phyloP scores from a whole-genome alignment of 768 basidiomycete genomes.

The Nevesoporus exiguus region DNA sequence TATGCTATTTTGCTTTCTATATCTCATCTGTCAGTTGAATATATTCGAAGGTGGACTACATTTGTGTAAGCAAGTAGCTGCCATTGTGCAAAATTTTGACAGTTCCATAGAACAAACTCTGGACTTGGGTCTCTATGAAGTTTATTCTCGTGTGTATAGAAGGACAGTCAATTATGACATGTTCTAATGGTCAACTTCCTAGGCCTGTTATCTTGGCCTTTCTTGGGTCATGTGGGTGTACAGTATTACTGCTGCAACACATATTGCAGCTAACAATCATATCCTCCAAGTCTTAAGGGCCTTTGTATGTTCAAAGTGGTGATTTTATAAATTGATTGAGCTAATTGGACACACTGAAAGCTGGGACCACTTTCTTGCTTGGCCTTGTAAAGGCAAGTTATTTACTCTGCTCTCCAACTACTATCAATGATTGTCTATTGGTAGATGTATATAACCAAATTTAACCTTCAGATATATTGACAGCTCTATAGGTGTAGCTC shows the following conservation, averaged over 20 bases:
- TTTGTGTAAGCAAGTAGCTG: conserved; percentile 20
- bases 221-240: not conserved
- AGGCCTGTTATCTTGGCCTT: conserved; percentile 3
- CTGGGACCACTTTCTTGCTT: not conserved
- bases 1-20: not conserved
- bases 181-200: not conserved
- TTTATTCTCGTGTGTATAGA: conserved; percentile 5
- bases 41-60: conserved; percentile 11
- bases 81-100: too few species aligned
- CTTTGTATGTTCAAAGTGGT: not conserved
- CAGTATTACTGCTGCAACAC: not conserved
- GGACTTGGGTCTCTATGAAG: conserved; percentile 11
- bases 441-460: conserved; percentile 1
- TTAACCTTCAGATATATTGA: not conserved
- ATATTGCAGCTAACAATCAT: not conserved
- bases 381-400: not conserved
- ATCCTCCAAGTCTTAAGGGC: not conserved
- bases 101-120: not conserved
- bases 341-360: not conserved
- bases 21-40: not conserved
- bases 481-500: conserved; percentile 9
- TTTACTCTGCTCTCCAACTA: not conserved
- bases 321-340: too few species aligned
- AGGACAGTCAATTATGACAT: not conserved
- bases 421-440: not conserved